Base-by-base conservation (phyloP, 2,329 filamentous ascomycete species). In the Cladosporium sp. region DNA sequence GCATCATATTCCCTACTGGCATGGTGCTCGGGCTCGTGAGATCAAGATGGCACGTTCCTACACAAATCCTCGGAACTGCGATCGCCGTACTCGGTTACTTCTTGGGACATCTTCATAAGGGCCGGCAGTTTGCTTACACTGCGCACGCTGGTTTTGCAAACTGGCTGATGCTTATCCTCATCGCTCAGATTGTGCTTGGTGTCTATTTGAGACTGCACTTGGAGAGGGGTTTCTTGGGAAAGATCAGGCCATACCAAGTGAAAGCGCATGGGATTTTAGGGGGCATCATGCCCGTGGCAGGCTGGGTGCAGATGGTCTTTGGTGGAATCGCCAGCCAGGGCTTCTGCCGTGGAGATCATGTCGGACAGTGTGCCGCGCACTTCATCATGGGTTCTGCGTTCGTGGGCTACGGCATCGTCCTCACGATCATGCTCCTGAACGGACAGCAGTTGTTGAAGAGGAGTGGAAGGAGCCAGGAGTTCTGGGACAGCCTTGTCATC, bases 381-480 rank as follows among this genome's bases (percentile, higher is more conserved):
- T 99, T 97, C 70, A 99, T 97, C 69, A 99, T 99, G 93, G 93
- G 93, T 39, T 86, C 88, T 59, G 91, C 92, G 1, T 99, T 99
- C 67, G 92, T 99, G 60, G 93, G 80, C 24, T 99, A 99, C 64
- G 93, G 89, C 22, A 86, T 96, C 49, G 68, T 96, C 32, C 78
- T 99, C 58, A 91, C 88, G 2, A 85, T 97, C 17, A 73, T 96
- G 17, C 80, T 97, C 29, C 74, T 96, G 7, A 89, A 93, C 36
- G 93, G 93, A 12, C 93, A 97, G 70, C 72, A 83, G 27, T 96
- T 90, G 89, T 73, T 99, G 51, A 83, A 82, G 58, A 81, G 85
- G 42, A 88, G 85, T 3, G 90, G 90, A 15, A 83, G 89, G 47
- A 95, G 89, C 50, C 93, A 97, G 68, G 93, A 99, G 69, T 99